phyloP scores from a whole-genome alignment of 169 alveolate genomes.

The Perkinsus olseni region DNA sequence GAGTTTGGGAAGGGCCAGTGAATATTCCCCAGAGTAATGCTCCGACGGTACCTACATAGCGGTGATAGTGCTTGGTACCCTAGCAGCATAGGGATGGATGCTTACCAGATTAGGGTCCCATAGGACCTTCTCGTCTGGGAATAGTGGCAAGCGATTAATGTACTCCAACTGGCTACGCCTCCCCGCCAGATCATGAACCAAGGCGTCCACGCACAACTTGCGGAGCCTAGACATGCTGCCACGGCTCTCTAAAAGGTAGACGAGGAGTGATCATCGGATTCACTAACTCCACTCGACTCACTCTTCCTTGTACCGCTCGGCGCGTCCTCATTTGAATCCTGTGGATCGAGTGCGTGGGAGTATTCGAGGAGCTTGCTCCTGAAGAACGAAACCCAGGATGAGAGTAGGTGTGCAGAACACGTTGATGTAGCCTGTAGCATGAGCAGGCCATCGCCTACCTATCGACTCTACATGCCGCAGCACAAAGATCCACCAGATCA shows the following conservation, averaged over 20 bases:
- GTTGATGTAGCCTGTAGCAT: too few species aligned
- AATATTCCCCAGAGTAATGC: slow-evolving; percentile 29
- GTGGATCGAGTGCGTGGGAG: neutral
- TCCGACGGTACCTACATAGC: slow-evolving; percentile 26
- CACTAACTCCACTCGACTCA: neutral
- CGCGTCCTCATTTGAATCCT: neutral
- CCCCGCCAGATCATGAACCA: neutral
- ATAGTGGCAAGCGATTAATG: neutral
- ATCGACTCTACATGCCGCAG: neutral
- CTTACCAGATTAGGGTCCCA: neutral
- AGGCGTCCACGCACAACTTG: neutral
- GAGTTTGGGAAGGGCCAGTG: slow-evolving; percentile 71
- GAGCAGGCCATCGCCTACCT: neutral
- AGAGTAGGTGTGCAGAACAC: neutral
- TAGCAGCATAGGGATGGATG: neutral
- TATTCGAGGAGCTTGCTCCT: neutral
- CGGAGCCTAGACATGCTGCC: neutral
- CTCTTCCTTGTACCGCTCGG: neutral
- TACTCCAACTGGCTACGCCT: neutral
- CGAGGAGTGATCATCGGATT: neutral
- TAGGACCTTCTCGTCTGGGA: neutral
- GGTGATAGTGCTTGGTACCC: neutral
- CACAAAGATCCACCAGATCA: neutral
- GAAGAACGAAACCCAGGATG: neutral
- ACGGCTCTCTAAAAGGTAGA: neutral